These are phyloP conservation scores for Maudiozyma turicensis DNA, from an alignment of 805 yeast genomes.

Conservation along the genomic window DNA sequence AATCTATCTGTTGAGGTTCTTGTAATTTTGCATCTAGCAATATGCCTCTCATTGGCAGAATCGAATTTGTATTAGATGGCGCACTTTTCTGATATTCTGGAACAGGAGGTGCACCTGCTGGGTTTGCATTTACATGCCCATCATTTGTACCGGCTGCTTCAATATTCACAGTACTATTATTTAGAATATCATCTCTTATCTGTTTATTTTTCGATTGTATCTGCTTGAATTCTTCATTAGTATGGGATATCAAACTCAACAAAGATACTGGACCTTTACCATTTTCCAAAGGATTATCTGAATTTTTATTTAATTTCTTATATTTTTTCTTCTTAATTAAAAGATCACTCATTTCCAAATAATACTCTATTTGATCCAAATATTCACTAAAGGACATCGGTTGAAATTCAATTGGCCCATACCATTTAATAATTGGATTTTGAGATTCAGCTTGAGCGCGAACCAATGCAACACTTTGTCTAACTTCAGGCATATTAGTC, in stretches of 20 bases:
- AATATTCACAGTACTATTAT: background rate
- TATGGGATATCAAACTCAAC: slow-evolving; percentile 10
- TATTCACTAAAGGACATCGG: slow-evolving; percentile 41
- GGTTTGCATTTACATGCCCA: background rate
- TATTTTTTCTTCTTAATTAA: slow-evolving; percentile 12
- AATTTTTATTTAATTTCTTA: background rate
- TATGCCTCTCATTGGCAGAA: slow-evolving; percentile 13
- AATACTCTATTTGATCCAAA: slow-evolving; percentile 25
- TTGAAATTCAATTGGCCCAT: slow-evolving; percentile 49
- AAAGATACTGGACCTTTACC: background rate
- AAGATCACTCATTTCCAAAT: slow-evolving; percentile 23
- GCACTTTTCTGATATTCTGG: background rate
- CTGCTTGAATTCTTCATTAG: slow-evolving; percentile 9
- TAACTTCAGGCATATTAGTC: slow-evolving; percentile 25
- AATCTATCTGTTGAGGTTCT: slow-evolving; percentile 17
- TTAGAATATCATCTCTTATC: slow-evolving; percentile 9
- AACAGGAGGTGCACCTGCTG: background rate
- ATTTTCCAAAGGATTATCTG: background rate
- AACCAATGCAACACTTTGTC: slow-evolving; percentile 30
- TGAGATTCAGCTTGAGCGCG: slow-evolving; percentile 41
- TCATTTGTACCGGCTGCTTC: background rate
- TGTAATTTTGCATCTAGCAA: slow-evolving; percentile 12
- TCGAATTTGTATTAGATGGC: background rate
- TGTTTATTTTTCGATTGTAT: slow-evolving; percentile 12
- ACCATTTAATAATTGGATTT: slow-evolving; percentile 46